phyloP scores from a whole-genome alignment of 306 rosid genomes.

The Pachyrhizus erosus region DNA sequence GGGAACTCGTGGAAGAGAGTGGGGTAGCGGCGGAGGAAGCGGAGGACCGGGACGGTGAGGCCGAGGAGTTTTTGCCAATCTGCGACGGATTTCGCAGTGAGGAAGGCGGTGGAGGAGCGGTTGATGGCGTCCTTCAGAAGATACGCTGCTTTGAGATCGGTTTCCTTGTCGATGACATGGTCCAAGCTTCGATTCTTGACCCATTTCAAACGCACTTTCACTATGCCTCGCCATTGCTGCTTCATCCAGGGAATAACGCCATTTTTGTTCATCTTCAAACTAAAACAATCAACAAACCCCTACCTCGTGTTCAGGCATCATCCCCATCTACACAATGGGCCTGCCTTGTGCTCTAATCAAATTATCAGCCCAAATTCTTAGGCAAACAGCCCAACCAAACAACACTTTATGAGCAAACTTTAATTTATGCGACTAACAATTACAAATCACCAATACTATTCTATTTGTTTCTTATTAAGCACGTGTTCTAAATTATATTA shows the following conservation, averaged over 20 bases:
- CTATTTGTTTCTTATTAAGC: too few species aligned
- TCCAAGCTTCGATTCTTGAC: slow-evolving; percentile 82
- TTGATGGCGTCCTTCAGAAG: slow-evolving; percentile 89
- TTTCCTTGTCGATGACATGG: slow-evolving; percentile 85
- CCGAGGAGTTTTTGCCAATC: slow-evolving; percentile 94
- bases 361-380: not conserved
- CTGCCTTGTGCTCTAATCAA: not conserved
- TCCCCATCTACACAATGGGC: not conserved
- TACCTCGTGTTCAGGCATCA: not conserved
- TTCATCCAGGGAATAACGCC: slow-evolving; percentile 39
- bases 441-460: too few species aligned
- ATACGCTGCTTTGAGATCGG: slow-evolving; percentile 84
- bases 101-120: slow-evolving; percentile 81
- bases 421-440: too few species aligned
- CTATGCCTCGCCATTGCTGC: slow-evolving; percentile 69
- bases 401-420: too few species aligned
- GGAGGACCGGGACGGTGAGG: slow-evolving; percentile 88
- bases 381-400: not conserved
- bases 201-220: slow-evolving; percentile 89
- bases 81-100: slow-evolving; percentile 71
- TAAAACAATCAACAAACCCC: not conserved
- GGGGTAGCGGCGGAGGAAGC: slow-evolving; percentile 91
- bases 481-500: too few species aligned
- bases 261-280: slow-evolving; percentile 30
- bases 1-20: slow-evolving; percentile 86